Base-by-base conservation (phyloP, 2,329 filamentous ascomycete genomes). In the Fusarium protoensiforme region DNA sequence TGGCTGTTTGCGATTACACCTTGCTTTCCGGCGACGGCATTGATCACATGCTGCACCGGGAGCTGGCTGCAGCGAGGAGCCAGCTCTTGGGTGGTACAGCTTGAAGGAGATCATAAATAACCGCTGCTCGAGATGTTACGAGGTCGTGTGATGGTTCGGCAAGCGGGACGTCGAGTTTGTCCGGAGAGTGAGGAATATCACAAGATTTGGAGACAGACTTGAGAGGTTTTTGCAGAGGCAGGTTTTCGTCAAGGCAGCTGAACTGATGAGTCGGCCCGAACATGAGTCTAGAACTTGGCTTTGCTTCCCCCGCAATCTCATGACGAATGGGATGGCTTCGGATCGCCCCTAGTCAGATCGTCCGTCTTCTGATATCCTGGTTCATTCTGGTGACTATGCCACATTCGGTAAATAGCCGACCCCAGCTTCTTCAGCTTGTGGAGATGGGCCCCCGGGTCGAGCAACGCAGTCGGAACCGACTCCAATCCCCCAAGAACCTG, bases 11-110 rank as follows among this genome's bases (percentile, higher is more conserved):
- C 65, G 65, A 29, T 67, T 64, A 24, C 65, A 67, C 10, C 56
- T 67, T 35, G 65, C 65, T 51, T 67, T 67, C 18, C 46, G 64
- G 36, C 60, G 65, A 10, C 65, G 65, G 18, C 65, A 67, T 20
- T 67, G 65, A 36, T 67, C 65, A 51, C 65, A 67, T 39, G 60
- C 65, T 10, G 41, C 29, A 53, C 65, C 60, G 24, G 65, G 65
- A 38, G 65, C 60, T 27, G 38, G 36, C 22, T 64, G 60, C 43
- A 67, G 60, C 13, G 60, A 33, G 24, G 51, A n/a, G 20, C 35
- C 53, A 13, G 29, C 27, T 41, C 59, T 58, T 22, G 65, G 60
- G 39, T 67, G 27, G 16, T 59, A 64, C 14, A 67, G 53, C 36
- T 57, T 67, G 13, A 67, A 22, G 20, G 60, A 64, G 20, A 67